These are phyloP conservation scores for Cyclocybe cylindracea DNA, from an alignment of 768 basidiomycete species.

Conservation along the genomic window DNA sequence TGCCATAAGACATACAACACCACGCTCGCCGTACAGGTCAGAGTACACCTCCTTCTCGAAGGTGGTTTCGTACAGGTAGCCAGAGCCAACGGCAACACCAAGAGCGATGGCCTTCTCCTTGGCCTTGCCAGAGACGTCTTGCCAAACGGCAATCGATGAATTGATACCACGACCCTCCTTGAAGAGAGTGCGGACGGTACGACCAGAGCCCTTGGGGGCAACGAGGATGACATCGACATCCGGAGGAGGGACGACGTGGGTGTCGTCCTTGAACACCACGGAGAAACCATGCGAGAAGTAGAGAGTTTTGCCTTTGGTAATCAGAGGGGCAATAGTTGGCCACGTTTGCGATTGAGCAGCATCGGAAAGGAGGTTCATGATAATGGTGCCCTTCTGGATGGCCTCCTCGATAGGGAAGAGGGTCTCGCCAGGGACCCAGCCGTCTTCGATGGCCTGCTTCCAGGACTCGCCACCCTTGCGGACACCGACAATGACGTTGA, in stretches of 20 bases:
- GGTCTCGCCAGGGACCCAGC: slow-evolving; percentile 97
- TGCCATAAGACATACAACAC: slow-evolving; percentile 71
- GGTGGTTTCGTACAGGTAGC: slow-evolving; percentile 98
- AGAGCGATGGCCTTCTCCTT: slow-evolving; percentile 96
- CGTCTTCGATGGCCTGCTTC: slow-evolving; percentile 93
- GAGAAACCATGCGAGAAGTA: slow-evolving; percentile 99
- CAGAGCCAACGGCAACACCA: slow-evolving; percentile 92
- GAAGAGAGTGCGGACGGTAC: slow-evolving; percentile 99
- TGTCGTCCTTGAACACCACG: slow-evolving; percentile 96
- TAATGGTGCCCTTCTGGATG: slow-evolving; percentile 92
- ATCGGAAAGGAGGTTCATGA: slow-evolving; percentile 99
- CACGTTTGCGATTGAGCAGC: slow-evolving; percentile 99
- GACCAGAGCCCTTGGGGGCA: slow-evolving; percentile 97
- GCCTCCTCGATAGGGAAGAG: slow-evolving; percentile 99
- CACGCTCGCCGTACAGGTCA: slow-evolving; percentile 98
- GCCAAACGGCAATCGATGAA: slow-evolving; percentile 92
- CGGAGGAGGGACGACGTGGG: slow-evolving; percentile 85
- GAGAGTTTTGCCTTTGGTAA: slow-evolving; percentile 99
- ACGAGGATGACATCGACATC: slow-evolving; percentile 99
- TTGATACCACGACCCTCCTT: slow-evolving; percentile 99
- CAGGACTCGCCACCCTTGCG: slow-evolving; percentile 96
- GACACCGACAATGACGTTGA: slow-evolving; percentile 98
- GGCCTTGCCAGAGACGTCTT: slow-evolving; percentile 97
- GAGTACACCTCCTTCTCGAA: slow-evolving; percentile 99
- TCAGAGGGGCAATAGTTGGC: slow-evolving; percentile 85